Evolutionary conservation across 768 basidiomycete genomes (phyloP), one percentile per base, ranked within the genome.

Genomic region (Hericium coralloides): DNA sequence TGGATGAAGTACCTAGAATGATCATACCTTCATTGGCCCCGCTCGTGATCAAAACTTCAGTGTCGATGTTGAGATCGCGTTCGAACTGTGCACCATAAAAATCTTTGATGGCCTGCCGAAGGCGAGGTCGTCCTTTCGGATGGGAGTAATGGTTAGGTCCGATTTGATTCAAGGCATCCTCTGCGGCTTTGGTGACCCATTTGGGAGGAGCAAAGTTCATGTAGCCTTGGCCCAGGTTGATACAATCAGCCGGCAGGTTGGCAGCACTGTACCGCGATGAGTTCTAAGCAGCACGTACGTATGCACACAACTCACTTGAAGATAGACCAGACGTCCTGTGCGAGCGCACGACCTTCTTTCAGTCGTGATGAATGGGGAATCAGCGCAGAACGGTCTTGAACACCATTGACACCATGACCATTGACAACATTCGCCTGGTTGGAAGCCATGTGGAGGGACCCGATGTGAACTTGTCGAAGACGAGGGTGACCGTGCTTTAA

Each of bases 11-110:
- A 22, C 17, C 12, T 23, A 25, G 2, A 50, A 22, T 31, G 49
- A n/a, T 50, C 69, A 57, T 61, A 89, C 95, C 95, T 81, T 95
- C 92, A 69, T 98, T 98, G 8, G 95, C 95, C 37, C 97, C 97
- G 63, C 95, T 95, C 2, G 95, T 94, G 48, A 98, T 88, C 18
- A 95, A 75, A 45, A 99, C 94, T 69, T 98, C 93, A 1, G 81
- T 78, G 60, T 97, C 92, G 22, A 87, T 80, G 65, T 93, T 81
- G 15, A 99, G 78, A 2, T 84, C 76, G 57, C 92, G 80, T 23
- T 79, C 75, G 50, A 86, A 81, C 53, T 74, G 71, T 4, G 87
- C 76, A 47, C 82, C 80, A 65, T 95, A 95, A 70, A 87, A 85
- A 17, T 77, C 74, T 65, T 85, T 88, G 65, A 99, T 83, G 6